These are phyloP conservation scores for Auriscalpium vulgare DNA, from an alignment of 768 basidiomycete genomes.

Conservation along the genomic window DNA sequence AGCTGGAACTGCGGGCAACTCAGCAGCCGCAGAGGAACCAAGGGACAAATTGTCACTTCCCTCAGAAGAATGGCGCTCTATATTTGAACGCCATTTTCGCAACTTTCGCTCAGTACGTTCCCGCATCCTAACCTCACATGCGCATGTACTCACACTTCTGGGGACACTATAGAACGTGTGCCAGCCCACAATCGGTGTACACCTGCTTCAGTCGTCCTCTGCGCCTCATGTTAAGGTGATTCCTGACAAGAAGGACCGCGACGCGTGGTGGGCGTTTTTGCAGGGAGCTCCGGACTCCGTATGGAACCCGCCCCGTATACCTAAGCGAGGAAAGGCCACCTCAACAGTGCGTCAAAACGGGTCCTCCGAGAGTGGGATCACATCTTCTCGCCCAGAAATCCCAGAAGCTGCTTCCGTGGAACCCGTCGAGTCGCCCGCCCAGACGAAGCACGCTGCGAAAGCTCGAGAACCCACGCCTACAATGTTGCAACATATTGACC, in stretches of 20 bases:
- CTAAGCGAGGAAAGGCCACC: slow-evolving; percentile 19
- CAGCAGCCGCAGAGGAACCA: slow-evolving; percentile 14
- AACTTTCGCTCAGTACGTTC: slow-evolving; percentile 60
- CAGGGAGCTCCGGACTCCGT: slow-evolving; percentile 58
- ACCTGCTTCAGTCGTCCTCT: slow-evolving; percentile 21
- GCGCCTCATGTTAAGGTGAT: slow-evolving; percentile 29
- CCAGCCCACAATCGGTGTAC: slow-evolving; percentile 51
- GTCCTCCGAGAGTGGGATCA: background rate
- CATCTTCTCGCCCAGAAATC: no score
- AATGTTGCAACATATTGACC: slow-evolving; percentile 41
- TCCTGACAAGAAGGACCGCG: slow-evolving; percentile 66
- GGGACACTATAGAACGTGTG: slow-evolving; percentile 45
- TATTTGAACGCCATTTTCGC: slow-evolving; percentile 50
- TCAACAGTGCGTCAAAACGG: slow-evolving; percentile 5
- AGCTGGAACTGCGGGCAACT: slow-evolving; percentile 7
- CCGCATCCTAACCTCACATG: background rate
- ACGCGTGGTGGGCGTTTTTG: slow-evolving; percentile 75
- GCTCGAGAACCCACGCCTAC: background rate
- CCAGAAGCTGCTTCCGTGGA: no score
- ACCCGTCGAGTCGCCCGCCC: background rate
- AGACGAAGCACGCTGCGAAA: background rate
- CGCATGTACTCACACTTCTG: slow-evolving; percentile 4
- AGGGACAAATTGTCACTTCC: slow-evolving; percentile 38
- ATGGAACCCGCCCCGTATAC: slow-evolving; percentile 51
- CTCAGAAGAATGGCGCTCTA: slow-evolving; percentile 55